A percentile compares a stretch with the other conserved stretches of the same genome.
Conservation (phyloP, 2,329 filamentous ascomycete species). For the Sarocladiaceae sp. region DNA sequence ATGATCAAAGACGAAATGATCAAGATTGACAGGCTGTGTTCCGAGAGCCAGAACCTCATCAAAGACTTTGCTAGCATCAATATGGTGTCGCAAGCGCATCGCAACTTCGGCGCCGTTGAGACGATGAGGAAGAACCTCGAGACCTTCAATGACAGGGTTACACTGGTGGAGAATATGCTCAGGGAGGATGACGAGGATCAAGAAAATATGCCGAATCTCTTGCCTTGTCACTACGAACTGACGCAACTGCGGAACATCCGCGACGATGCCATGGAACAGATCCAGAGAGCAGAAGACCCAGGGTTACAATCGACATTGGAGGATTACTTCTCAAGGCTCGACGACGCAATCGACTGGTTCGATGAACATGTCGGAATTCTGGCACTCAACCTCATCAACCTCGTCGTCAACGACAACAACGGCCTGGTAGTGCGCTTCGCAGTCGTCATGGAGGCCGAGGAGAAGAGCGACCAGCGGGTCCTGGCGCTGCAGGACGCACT, state of each 20-base stretch:
- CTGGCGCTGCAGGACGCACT: constrained; percentile 89
- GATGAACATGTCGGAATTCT: constrained; percentile 88
- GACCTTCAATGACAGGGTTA: constrained; percentile 73
- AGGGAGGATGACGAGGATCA: constrained; percentile 76
- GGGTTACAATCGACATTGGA: constrained; percentile 76
- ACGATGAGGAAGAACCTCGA: constrained; percentile 89
- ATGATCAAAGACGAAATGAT: constrained; percentile 97
- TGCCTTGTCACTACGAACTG: constrained; percentile 86
- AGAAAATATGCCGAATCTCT: constrained; percentile 86
- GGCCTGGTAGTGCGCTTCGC: constrained; percentile 87
- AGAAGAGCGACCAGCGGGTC: constrained; percentile 91
- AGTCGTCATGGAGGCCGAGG: constrained; percentile 88
- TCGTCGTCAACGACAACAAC: constrained; percentile 81
- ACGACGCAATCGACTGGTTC: constrained; percentile 88
- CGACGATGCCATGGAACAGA: constrained; percentile 95
- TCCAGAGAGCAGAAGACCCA: constrained; percentile 65
- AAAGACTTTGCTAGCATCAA: constrained; percentile 93
- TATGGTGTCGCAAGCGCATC: constrained; percentile 84
- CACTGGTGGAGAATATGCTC: constrained; percentile 70
- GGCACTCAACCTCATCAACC: constrained; percentile 81
- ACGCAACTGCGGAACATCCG: constrained; percentile 88
- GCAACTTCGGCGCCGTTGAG: constrained; percentile 92
- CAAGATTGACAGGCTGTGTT: constrained; percentile 95
- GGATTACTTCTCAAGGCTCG: constrained; percentile 82
- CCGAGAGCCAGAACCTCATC: constrained; percentile 96